Evolutionary conservation across 1,284 basidiomycete species (phyloP).

Genomic region (Ganoderma lingzhi): DNA sequence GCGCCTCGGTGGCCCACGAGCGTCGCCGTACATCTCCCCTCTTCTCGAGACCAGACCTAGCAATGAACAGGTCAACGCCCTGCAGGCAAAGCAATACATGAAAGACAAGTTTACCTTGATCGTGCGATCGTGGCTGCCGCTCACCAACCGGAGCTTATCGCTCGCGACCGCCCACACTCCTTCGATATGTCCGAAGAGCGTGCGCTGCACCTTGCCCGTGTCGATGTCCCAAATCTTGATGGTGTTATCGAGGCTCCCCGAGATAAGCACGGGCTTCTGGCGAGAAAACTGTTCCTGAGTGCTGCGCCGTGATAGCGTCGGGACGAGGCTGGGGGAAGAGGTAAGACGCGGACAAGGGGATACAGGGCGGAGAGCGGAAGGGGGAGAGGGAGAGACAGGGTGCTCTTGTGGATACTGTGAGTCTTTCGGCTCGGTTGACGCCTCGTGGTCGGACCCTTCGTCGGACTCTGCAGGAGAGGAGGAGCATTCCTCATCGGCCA

Average conservation of each 20-base stretch:
- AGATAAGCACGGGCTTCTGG: conserved; percentile 79
- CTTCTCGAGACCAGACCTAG: conserved; percentile 93
- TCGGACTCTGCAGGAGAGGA: conserved; percentile 19
- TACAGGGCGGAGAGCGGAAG: conserved; percentile 3
- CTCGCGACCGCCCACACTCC: conserved; percentile 97
- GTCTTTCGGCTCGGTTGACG: conserved; percentile 34
- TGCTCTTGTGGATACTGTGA: conserved; percentile 33
- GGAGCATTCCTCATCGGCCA: conserved; percentile 38
- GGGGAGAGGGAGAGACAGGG: neutral
- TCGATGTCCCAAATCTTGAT: conserved; percentile 98
- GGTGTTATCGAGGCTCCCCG: conserved; percentile 95
- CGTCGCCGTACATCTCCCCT: conserved; percentile 89
- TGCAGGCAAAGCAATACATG: conserved; percentile 15
- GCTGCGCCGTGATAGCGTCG: conserved; percentile 20
- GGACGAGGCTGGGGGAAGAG: conserved; percentile 6
- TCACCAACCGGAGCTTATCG: conserved; percentile 92
- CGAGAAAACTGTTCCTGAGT: conserved; percentile 20
- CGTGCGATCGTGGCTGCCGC: conserved; percentile 92
- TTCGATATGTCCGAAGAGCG: conserved; percentile 96
- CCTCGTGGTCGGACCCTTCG: conserved; percentile 13
- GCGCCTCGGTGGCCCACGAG: conserved; percentile 95
- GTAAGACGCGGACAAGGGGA: conserved; percentile 1
- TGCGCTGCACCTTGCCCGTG: conserved; percentile 79
- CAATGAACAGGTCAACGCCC: conserved; percentile 23
- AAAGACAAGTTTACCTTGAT: conserved; percentile 72